Conservation (phyloP, 164 flowering plant species). For the Stephania japonica region DNA sequence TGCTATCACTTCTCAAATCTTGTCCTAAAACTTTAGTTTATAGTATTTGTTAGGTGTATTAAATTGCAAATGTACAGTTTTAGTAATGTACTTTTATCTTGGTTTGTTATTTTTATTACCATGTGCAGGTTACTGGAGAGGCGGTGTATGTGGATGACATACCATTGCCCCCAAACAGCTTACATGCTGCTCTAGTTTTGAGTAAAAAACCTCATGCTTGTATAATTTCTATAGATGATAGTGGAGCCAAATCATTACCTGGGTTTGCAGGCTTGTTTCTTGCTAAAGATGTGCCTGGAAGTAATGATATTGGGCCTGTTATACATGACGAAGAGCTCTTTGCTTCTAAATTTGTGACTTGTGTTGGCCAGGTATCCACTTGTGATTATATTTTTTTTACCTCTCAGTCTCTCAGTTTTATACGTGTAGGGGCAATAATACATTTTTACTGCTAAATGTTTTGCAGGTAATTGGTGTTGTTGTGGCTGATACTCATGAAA, state of each 20-base stretch:
- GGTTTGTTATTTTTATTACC: neutral
- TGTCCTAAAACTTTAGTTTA: too few species aligned
- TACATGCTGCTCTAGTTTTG: slow-evolving; percentile 12
- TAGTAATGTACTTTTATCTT: neutral
- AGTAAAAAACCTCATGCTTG: slow-evolving; percentile 12
- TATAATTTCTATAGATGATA: slow-evolving; percentile 51
- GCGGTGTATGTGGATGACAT: slow-evolving; percentile 10
- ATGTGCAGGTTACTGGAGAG: slow-evolving; percentile 13
- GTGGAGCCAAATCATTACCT: slow-evolving; percentile 57
- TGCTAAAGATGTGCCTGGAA: slow-evolving; percentile 77
- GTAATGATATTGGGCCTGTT: slow-evolving; percentile 60
- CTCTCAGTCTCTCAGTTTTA: neutral
- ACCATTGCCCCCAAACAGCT: slow-evolving; percentile 11
- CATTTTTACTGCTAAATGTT: neutral
- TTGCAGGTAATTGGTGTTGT: slow-evolving; percentile 80
- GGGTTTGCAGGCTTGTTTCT: slow-evolving; percentile 81
- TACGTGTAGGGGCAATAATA: neutral
- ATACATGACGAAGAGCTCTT: slow-evolving; percentile 78
- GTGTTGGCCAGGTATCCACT: slow-evolving; percentile 82
- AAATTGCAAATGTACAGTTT: neutral
- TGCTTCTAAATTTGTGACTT: slow-evolving; percentile 77
- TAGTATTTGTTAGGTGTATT: neutral
- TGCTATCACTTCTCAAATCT: too few species aligned
- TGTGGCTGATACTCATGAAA: slow-evolving; percentile 93
- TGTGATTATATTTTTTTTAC: neutral